A percentile compares a stretch with the other conserved stretches of the same genome.
Conservation (phyloP, 2,329 filamentous ascomycete species). For the Tolypocladium endophyticum region DNA sequence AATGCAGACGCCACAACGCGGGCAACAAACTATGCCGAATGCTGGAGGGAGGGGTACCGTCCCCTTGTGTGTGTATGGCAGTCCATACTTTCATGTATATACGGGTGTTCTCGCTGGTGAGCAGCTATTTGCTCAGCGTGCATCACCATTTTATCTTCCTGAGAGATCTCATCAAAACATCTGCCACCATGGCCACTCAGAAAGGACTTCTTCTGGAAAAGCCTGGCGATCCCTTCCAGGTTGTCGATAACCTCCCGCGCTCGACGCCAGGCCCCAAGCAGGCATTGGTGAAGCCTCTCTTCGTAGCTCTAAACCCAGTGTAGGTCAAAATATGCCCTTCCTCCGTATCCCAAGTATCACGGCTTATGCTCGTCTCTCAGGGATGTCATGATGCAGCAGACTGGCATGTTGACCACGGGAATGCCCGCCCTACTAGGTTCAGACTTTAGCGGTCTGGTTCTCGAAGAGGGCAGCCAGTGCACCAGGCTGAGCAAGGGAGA, state of each 20-base stretch:
- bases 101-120: background rate
- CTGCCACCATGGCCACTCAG: conserved; percentile 8
- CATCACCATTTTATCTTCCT: background rate
- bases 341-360: background rate
- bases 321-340: conserved; percentile 7
- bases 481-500: conserved; percentile 21
- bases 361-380: conserved; percentile 4
- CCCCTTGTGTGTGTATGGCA: background rate
- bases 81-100: background rate
- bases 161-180: background rate
- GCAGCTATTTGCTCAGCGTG: background rate
- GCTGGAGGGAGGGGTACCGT: background rate
- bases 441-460: conserved; percentile 22
- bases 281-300: conserved; percentile 23
- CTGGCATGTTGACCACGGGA: conserved; percentile 18
- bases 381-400: conserved; percentile 21
- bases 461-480: conserved; percentile 17
- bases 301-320: conserved; percentile 25
- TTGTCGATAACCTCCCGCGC: conserved; percentile 11
- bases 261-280: conserved; percentile 20
- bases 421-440: conserved; percentile 27
- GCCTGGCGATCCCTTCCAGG: conserved; percentile 7
- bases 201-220: conserved; percentile 9
- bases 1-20: background rate
- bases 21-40: background rate